Evolutionary conservation across 768 basidiomycete genomes (phyloP), one percentile per base, ranked within the genome.

Genomic region (Pilatotrama ljubarskyi): DNA sequence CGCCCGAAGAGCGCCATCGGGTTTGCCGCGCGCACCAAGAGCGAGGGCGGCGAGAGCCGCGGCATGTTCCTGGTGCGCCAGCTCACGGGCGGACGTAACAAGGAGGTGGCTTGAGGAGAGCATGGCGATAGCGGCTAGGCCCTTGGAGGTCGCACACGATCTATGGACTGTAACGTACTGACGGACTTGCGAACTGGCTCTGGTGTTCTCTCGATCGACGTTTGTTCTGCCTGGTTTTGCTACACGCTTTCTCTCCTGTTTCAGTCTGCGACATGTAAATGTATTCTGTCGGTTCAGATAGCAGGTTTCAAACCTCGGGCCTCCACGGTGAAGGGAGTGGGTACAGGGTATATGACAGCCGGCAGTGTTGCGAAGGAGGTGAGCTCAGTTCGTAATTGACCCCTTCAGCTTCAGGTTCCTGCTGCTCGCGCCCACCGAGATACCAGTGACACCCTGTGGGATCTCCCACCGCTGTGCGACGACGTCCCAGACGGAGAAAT

Each of bases 1-100:
- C 76, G 91, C 55, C 91, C 91, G 11, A 91, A 88, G 78, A 91
- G 88, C 67, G 87, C 90, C 24, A 84, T 88, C 56, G 89, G 88
- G 14, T 63, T 37, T 37, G 84, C 87, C 73, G 78, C 89, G 65
- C 80, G 75, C 58, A 67, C 68, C 32, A 67, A 64, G 64, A 67
- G 63, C 47, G 64, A 64, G 25, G 80, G 75, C 26, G 89, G 90
- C 63, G 88, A 90, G 69, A 88, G 86, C 13, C 76, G 86, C 47
- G 87, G 82, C 9, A 84, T 91, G 87, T 88, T 83, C 72, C 75
- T 93, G 57, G 88, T 92, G 46, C 78, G 84, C 66, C 90, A 93
- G 70, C 78, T 93, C 78, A 93, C 91, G 8, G 91, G 89, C 25
- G 78, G 78, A 2, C 68, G 60, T 25, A 63, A 47, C 47, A 62